Conservation (phyloP, 352 stramenopile genomes). For the Phytophthora meadii region DNA sequence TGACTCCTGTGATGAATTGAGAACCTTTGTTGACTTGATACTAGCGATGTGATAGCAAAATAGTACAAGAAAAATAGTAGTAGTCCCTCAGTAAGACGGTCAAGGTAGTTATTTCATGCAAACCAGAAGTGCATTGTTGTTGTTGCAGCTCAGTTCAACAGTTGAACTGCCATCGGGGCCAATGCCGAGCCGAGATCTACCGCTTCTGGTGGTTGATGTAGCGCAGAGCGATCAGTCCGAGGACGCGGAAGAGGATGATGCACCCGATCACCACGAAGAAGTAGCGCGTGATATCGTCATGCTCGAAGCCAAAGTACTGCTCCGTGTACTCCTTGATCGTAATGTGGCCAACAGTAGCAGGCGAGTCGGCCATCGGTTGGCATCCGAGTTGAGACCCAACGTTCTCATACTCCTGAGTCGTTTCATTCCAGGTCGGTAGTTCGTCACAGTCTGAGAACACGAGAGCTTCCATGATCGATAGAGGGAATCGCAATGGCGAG, state of each 20-base stretch:
- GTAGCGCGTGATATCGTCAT: conserved; percentile 29
- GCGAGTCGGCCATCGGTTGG: conserved; percentile 22
- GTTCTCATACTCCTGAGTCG: conserved; percentile 16
- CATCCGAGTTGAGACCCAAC: conserved; percentile 27
- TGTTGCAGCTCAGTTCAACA: no score
- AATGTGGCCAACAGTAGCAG: conserved; percentile 20
- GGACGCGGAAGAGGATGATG: conserved; percentile 41
- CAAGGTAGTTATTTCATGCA: no score
- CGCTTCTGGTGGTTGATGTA: conserved; percentile 46
- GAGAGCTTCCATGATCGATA: conserved; percentile 17
- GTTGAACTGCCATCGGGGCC: no score
- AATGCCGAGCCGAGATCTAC: not conserved
- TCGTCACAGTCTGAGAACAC: conserved; percentile 39
- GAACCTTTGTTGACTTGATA: no score
- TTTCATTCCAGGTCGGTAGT: conserved; percentile 29
- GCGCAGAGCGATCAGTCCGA: conserved; percentile 33
- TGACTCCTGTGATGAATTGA: no score
- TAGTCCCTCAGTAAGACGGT: no score
- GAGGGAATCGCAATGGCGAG: conserved; percentile 23
- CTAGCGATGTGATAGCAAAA: no score
- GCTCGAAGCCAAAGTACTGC: conserved; percentile 27
- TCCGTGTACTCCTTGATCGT: conserved; percentile 39
- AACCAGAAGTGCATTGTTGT: no score
- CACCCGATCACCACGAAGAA: conserved; percentile 33
- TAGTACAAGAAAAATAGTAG: no score